Evolutionary conservation across 257 asterid species (phyloP), one percentile per base, ranked within the genome.

Genomic region (Petunia axillaris): DNA sequence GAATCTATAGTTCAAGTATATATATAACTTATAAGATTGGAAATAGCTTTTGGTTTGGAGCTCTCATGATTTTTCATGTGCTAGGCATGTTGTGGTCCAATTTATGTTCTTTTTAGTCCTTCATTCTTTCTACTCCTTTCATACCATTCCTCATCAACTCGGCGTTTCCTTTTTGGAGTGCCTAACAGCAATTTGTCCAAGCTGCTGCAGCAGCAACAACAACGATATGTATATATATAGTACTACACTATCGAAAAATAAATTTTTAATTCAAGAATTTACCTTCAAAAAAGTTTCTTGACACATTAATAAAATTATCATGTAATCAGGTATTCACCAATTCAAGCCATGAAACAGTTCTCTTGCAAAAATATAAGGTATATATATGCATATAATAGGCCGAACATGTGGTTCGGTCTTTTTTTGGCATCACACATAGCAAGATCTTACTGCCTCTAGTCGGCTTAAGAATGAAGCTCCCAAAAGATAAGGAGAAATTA

Each of bases 31-130:
- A 81, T 80, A 79, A 10, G 64, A 39, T 75, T 78, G 80, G 77
- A 48, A 38, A 64, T 52, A 80, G 14, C 63, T 79, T 81, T 83
- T 10, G 54, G 64, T 74, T 64, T 55, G 57, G 82, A 85, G 81
- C 46, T 84, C 66, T 84, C 84, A 71, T 76, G 84, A 54, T 25
- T 75, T 78, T 85, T 85, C 89, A 84, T 83, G 90, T 84, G 88
- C 81, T 52, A 57, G 71, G 44, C 81, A 60, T 75, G 80, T 78
- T 58, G 88, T 84, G 89, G 89, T 84, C 90, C 85, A 79, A 58
- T 41, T 2, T 52, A 39, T 2, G 64, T 68, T 59, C 76, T 37
- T 73, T 35, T 14, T 63, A 8, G n/a, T 16, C 48, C 77, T 14
- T 35, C 35, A 38, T 40, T 74, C 73, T 66, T 68, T 78, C 63